phyloP scores from a whole-genome alignment of 257 asterid species.

The Rehmannia glutinosa region DNA sequence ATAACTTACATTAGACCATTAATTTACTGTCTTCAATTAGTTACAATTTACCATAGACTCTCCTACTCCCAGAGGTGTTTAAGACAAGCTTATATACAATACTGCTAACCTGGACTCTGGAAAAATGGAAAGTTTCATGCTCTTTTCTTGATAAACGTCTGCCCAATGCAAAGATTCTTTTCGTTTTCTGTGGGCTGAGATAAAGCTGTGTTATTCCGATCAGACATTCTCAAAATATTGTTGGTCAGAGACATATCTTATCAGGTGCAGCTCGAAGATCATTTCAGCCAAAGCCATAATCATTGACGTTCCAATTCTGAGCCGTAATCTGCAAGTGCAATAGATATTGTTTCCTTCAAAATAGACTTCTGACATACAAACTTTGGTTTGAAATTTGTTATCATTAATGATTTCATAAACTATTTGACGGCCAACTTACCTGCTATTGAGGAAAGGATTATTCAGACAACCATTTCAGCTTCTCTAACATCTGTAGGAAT shows the following conservation, averaged over 20 bases:
- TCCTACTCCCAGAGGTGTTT: neutral
- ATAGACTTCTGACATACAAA: neutral
- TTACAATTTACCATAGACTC: too few species aligned
- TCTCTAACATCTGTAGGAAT: constrained; percentile 67
- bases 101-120: constrained; percentile 17
- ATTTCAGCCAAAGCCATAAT: neutral
- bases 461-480: constrained; percentile 92
- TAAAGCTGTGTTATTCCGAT: neutral
- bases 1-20: too few species aligned
- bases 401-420: neutral
- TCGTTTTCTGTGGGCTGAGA: neutral
- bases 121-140: neutral
- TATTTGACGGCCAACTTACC: neutral
- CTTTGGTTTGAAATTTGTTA: neutral
- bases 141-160: neutral
- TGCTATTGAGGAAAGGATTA: neutral
- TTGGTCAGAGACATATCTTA: neutral
- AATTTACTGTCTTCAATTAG: too few species aligned
- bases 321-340: constrained; percentile 9
- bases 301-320: neutral
- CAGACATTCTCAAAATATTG: neutral
- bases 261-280: neutral
- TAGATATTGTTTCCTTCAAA: neutral
- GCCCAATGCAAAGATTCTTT: neutral
- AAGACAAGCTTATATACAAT: neutral